phyloP scores from a whole-genome alignment of 2,329 filamentous ascomycete species.

The Incumbomyces lentus region DNA sequence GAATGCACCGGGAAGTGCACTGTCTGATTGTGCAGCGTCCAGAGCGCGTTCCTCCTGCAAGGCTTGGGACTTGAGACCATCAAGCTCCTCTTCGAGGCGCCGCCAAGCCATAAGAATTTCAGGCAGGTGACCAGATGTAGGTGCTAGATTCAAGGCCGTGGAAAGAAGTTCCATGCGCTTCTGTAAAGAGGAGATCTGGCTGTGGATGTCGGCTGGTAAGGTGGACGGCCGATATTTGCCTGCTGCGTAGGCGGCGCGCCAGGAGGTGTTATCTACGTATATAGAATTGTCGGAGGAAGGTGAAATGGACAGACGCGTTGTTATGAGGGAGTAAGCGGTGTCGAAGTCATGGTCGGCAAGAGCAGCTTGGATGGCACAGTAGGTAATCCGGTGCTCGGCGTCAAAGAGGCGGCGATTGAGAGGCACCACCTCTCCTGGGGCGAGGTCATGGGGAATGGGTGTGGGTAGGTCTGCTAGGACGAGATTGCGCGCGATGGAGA shows the following conservation, averaged over 20 bases:
- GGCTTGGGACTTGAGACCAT: slow-evolving; percentile 43
- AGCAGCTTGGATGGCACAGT: slow-evolving; percentile 37
- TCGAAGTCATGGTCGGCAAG: slow-evolving; percentile 39
- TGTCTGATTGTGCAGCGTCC: slow-evolving; percentile 44
- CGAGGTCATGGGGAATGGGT: slow-evolving; percentile 12
- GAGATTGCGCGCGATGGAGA: slow-evolving; percentile 51
- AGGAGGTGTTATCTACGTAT: slow-evolving; percentile 47
- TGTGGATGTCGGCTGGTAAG: slow-evolving; percentile 25
- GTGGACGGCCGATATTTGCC: slow-evolving; percentile 42
- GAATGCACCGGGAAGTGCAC: slow-evolving; percentile 33
- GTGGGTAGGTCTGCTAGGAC: slow-evolving; percentile 37
- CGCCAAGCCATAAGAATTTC: slow-evolving; percentile 55
- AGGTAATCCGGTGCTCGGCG: slow-evolving; percentile 37
- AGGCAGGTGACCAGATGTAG: slow-evolving; percentile 43
- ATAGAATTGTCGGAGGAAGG: slow-evolving; percentile 17
- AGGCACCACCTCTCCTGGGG: slow-evolving; percentile 11
- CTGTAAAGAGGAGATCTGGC: slow-evolving; percentile 45
- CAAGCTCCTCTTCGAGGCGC: slow-evolving; percentile 52
- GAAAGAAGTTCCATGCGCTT: slow-evolving; percentile 57
- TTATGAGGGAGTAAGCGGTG: slow-evolving; percentile 57
- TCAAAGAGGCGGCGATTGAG: slow-evolving; percentile 20
- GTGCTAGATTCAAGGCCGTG: slow-evolving; percentile 50
- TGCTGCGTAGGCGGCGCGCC: slow-evolving; percentile 54
- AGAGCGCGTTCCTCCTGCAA: slow-evolving; percentile 47
- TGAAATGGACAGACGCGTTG: slow-evolving; percentile 42